These are phyloP conservation scores for Diaporthe eres DNA, from an alignment of 2,329 filamentous ascomycete genomes.

Conservation along the genomic window DNA sequence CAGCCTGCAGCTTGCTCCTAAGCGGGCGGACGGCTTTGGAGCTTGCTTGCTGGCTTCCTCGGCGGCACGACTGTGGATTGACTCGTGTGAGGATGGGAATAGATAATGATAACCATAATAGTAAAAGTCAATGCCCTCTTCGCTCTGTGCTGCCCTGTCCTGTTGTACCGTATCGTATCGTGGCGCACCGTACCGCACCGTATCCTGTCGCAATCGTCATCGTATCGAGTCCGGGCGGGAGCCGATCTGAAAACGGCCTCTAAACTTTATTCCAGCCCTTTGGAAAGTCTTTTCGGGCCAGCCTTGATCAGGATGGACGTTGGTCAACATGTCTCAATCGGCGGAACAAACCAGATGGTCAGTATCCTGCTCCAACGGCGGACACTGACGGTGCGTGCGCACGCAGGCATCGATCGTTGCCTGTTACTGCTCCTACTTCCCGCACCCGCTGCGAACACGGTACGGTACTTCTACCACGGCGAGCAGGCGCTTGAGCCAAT, in stretches of 20 bases:
- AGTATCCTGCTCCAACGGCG: background rate
- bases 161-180: background rate
- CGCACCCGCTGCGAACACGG: background rate
- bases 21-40: background rate
- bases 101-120: background rate
- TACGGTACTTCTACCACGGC: background rate
- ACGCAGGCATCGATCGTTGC: background rate
- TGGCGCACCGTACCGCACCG: background rate
- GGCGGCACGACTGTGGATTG: background rate
- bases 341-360: background rate
- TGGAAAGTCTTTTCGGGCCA: background rate
- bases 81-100: slow-evolving; percentile 13
- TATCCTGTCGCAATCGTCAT: slow-evolving; percentile 7
- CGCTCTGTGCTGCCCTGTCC: background rate
- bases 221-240: background rate
- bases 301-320: background rate
- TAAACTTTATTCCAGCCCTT: slow-evolving; percentile 32
- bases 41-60: slow-evolving; percentile 2
- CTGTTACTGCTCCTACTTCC: background rate
- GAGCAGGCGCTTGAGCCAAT: slow-evolving; percentile 5
- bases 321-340: background rate
- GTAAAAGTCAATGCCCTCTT: background rate
- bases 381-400: background rate
- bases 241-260: slow-evolving; percentile 32
- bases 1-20: background rate